These are phyloP conservation scores for Cubamyces lactineus DNA, from an alignment of 768 basidiomycete genomes.

Conservation along the genomic window DNA sequence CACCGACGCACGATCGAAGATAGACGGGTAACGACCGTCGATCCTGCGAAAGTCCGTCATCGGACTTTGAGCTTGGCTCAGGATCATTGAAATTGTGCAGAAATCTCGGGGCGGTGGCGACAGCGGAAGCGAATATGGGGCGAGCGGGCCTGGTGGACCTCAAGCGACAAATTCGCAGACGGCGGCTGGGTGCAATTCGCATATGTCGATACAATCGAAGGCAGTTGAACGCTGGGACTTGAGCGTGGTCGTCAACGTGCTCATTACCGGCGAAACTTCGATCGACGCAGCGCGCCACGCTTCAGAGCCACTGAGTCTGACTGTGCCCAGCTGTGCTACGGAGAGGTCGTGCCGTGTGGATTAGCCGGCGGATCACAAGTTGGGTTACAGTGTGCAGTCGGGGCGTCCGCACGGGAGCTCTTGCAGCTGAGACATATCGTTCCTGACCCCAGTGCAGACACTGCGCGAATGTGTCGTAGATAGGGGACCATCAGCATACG, in stretches of 20 bases:
- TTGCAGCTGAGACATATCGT: not conserved
- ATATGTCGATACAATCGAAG: not conserved
- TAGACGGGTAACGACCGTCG: too few species aligned
- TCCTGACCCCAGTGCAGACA: not conserved
- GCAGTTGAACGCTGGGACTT: not conserved
- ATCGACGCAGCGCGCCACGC: too few species aligned
- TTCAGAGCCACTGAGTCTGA: too few species aligned
- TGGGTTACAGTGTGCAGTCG: not conserved
- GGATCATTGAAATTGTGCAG: too few species aligned
- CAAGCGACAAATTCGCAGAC: too few species aligned
- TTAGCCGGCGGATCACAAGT: not conserved
- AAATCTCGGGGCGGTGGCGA: too few species aligned
- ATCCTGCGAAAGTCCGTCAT: too few species aligned
- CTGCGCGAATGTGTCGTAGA: not conserved
- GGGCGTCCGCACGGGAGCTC: not conserved
- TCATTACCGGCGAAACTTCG: too few species aligned
- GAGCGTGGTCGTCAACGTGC: not conserved
- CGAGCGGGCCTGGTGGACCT: too few species aligned
- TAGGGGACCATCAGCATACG: not conserved
- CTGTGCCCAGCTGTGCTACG: not conserved
- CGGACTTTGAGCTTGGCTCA: too few species aligned
- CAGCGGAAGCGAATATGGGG: too few species aligned
- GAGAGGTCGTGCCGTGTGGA: not conserved
- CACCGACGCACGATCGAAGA: too few species aligned
- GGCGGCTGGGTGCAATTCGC: not conserved